Base-by-base conservation (phyloP, 768 basidiomycete species). In the Goffeauzyma gilvescens region DNA sequence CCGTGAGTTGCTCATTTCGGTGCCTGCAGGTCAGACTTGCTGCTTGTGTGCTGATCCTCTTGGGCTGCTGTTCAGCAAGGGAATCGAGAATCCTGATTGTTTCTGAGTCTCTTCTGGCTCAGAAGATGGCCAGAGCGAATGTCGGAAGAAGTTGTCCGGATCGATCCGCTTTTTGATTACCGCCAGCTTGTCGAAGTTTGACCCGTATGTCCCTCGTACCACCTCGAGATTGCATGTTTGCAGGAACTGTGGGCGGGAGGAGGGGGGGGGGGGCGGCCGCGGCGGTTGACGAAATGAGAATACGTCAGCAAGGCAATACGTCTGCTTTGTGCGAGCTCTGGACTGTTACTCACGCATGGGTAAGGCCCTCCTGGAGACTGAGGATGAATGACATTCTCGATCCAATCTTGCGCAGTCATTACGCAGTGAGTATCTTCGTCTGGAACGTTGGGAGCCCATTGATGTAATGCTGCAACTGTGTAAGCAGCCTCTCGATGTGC, bases 341-440 rank as follows among this genome's bases (percentile, higher is more conserved):
- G 28, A 9, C 28, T 30, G 5, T 23, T 10, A 71, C 78, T 65
- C 59, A 86, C 85, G 51, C 79, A 81, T 5, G 86, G 86, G 56
- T 77, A 72, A 2, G 84, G 79, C 17, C 83, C 84, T 22, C 86
- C 86, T 32, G 75, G 65, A 28, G 77, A 73, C 21, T 81, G 74
- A 1, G 76, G 73, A 48, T 73, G 69, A 43, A 89, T 69, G 3
- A 80, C 81, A 4, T 70, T 73, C 14, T 72, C 64, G 43, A 90
- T 80, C 86, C 86, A 90, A 75, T 84, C 78, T 63, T 87, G 82
- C 13, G 84, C 85, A 31, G 82, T 78, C 39, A 70, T 69, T 33
- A 84, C 69, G 50, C 85, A 90, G n/a, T 74, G 68, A 32, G 76
- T 74, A 55, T 90, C 85, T 48, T 79, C 73, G 32, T 79, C 66